Evolutionary conservation across 2,329 filamentous ascomycete genomes (phyloP).

Genomic region (Leptographium lundbergii): DNA sequence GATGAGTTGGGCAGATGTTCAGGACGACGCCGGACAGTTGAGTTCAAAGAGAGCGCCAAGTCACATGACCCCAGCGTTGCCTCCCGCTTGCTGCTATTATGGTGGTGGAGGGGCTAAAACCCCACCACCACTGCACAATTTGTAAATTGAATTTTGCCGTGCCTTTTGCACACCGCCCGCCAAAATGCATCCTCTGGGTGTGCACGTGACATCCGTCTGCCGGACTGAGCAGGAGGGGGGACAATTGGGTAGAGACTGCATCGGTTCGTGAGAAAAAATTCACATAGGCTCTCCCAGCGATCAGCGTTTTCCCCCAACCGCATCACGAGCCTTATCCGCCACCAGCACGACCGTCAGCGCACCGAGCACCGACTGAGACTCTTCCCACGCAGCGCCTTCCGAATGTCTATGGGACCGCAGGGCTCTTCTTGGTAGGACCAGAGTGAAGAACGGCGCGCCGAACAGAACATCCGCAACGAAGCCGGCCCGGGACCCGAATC

Average conservation of each 20-base stretch:
- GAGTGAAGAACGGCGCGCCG: slow-evolving; percentile 1
- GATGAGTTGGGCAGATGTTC: not conserved
- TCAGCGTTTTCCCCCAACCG: not conserved
- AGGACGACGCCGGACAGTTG: no score
- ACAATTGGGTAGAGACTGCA: not conserved
- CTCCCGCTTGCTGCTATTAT: no score
- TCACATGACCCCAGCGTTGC: not conserved
- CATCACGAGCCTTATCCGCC: not conserved
- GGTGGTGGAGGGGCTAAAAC: not conserved
- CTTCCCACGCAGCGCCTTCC: not conserved
- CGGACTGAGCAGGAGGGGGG: no score
- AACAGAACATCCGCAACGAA: not conserved
- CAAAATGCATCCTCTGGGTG: not conserved
- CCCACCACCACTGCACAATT: slow-evolving; percentile 1
- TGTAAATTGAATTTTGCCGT: not conserved
- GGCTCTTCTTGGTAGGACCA: slow-evolving; percentile 4
- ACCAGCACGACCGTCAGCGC: not conserved
- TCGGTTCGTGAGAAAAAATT: not conserved
- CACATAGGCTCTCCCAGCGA: not conserved
- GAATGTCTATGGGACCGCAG: not conserved
- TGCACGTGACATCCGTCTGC: slow-evolving; percentile 1
- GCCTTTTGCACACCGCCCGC: not conserved
- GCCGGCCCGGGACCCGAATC: not conserved
- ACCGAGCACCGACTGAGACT: not conserved
- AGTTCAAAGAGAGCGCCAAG: not conserved